Conservation (phyloP, 306 rosid species). For the Sicyos baderoa region DNA sequence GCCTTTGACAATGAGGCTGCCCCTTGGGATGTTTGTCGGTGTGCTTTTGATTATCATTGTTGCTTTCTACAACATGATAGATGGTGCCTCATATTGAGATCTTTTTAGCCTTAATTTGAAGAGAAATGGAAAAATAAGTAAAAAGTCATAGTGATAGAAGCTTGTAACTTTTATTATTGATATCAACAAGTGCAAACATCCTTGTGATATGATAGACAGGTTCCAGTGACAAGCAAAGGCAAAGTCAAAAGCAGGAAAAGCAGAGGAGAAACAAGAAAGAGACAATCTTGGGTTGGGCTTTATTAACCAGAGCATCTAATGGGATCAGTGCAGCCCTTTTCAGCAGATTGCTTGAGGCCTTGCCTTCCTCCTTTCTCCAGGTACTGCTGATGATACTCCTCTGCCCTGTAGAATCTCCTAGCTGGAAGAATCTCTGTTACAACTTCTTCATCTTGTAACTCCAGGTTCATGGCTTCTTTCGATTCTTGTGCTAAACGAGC, state of each 20-base stretch:
- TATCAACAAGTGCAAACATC: neutral
- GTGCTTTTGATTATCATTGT: neutral
- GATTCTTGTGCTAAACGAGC: constrained; percentile 58
- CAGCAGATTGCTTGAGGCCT: constrained; percentile 53
- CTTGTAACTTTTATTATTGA: neutral
- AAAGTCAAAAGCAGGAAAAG: neutral
- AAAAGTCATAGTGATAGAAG: neutral
- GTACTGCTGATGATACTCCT: constrained; percentile 93
- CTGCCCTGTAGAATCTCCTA: constrained; percentile 74
- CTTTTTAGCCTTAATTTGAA: neutral
- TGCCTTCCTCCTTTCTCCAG: constrained; percentile 70
- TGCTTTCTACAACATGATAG: neutral
- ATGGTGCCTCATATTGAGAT: neutral
- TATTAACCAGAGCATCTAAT: constrained; percentile 67
- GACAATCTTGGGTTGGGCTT: neutral
- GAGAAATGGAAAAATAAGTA: neutral
- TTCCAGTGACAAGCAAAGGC: neutral
- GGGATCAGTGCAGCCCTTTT: constrained; percentile 73
- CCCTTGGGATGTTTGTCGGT: too few species aligned
- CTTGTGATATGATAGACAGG: neutral
- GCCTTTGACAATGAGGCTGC: too few species aligned
- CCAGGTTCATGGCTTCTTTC: constrained; percentile 62
- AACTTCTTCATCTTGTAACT: constrained; percentile 32
- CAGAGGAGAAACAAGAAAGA: neutral
- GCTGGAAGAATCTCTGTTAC: constrained; percentile 84